Evolutionary conservation across 2,329 filamentous ascomycete genomes (phyloP).

Genomic region (Pestalotiopsis sp.): DNA sequence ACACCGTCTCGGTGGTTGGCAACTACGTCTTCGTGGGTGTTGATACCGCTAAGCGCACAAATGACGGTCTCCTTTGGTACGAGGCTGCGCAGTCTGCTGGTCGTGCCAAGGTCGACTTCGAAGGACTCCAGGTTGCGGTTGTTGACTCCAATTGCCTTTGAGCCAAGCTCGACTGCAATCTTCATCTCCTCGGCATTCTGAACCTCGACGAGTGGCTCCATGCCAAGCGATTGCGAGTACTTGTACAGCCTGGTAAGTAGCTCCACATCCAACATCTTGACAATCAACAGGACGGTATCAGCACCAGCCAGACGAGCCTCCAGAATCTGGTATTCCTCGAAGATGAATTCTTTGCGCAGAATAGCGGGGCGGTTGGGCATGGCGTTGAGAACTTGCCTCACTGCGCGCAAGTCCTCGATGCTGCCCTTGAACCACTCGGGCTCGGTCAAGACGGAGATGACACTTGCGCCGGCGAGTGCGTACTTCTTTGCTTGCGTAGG

Average conservation of each 20-base stretch:
- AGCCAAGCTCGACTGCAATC: conserved; percentile 80
- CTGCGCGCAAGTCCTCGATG: conserved; percentile 87
- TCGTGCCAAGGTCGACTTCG: conserved; percentile 93
- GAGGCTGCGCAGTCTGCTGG: conserved; percentile 82
- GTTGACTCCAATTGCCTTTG: conserved; percentile 94
- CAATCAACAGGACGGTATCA: conserved; percentile 92
- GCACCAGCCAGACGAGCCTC: conserved; percentile 92
- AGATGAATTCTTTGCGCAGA: conserved; percentile 94
- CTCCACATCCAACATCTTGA: conserved; percentile 90
- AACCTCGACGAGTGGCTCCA: conserved; percentile 97
- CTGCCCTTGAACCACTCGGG: conserved; percentile 99
- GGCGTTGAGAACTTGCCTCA: conserved; percentile 84
- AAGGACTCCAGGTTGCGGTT: conserved; percentile 97
- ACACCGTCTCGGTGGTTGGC: conserved; percentile 89
- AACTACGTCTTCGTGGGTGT: conserved; percentile 82
- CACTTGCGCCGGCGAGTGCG: conserved; percentile 89
- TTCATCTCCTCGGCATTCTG: conserved; percentile 94
- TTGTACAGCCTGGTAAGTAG: conserved; percentile 78
- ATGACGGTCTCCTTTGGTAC: conserved; percentile 86
- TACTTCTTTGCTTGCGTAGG: conserved; percentile 90
- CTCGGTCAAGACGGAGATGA: conserved; percentile 97
- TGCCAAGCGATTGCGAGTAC: conserved; percentile 87
- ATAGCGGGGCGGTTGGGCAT: conserved; percentile 93
- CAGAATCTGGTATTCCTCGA: conserved; percentile 97
- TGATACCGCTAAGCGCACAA: conserved; percentile 93